These are phyloP conservation scores for Macrophomina tecta DNA, from an alignment of 2,329 filamentous ascomycete species.

Conservation along the genomic window DNA sequence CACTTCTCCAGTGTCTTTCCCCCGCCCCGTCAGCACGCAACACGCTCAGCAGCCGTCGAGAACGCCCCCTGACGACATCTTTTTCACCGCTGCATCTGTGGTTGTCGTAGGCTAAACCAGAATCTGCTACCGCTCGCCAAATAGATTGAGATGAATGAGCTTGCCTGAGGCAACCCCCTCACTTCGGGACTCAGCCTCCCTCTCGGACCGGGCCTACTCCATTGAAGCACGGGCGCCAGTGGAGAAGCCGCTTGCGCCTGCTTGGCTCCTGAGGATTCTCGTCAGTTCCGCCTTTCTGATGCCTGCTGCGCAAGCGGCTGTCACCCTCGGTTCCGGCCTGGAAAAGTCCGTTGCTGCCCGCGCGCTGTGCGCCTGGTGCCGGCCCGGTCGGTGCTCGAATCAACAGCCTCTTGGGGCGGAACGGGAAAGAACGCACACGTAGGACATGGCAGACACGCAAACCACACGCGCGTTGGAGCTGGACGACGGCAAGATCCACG, in stretches of 20 bases:
- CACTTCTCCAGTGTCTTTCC: not conserved
- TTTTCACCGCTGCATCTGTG: conserved; percentile 2
- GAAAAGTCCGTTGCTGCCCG: conserved; percentile 14
- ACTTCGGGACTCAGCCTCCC: conserved; percentile 15
- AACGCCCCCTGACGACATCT: not conserved
- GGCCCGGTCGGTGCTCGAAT: conserved; percentile 3
- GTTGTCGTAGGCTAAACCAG: not conserved
- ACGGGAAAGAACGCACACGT: conserved; percentile 3
- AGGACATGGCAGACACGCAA: conserved; percentile 1
- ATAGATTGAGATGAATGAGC: conserved; percentile 22
- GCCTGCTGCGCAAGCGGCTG: conserved; percentile 15
- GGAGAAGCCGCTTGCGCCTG: conserved; percentile 22
- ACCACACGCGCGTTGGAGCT: conserved; percentile 8
- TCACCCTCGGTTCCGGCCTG: conserved; percentile 15
- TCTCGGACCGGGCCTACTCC: conserved; percentile 23
- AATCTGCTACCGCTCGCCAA: conserved; percentile 16
- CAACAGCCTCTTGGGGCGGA: not conserved
- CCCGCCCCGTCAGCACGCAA: not conserved
- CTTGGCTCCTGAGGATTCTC: conserved; percentile 26
- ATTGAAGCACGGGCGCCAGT: conserved; percentile 22
- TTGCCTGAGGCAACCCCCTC: conserved; percentile 25
- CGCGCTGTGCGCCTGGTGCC: conserved; percentile 11
- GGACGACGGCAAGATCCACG: conserved; percentile 3
- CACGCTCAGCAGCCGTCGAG: not conserved
- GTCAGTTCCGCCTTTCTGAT: conserved; percentile 15